Evolutionary conservation across 768 basidiomycete species (phyloP), one percentile per base, ranked within the genome.

Genomic region (Antrodiella citrinella): DNA sequence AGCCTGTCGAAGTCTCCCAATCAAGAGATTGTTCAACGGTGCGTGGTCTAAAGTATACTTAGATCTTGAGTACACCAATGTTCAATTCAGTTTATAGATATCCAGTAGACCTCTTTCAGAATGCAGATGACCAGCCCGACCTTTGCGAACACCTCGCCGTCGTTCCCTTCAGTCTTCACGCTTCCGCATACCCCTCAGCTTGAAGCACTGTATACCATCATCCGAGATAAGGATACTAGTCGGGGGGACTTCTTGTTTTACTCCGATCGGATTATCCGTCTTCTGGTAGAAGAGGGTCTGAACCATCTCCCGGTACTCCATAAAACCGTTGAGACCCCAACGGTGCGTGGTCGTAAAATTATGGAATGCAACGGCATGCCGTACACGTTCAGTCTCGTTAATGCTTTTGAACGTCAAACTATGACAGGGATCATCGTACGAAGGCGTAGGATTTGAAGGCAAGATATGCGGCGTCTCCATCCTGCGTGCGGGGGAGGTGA

Each of bases 391-490:
- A 24, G 24, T 22, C 48, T 12, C 20, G 22, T 15, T 19, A 23
- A 19, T 46, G 38, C n/a, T 39, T 26, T 40, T 52, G 15, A 51
- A 21, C 7, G 35, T 38, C 30, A 20, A 26, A 7, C 35, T 13
- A 19, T 58, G 2, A 57, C 47, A 85, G 81, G 93, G 93, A 47
- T 78, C 81, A 47, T 75, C 74, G 5, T 96, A 94, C 64, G 79
- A 90, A 51, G 95, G 95, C 15, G 91, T 97, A 1, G 86, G 91
- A 0, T 99, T 99, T 61, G 86, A 95, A 61, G 95, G 95, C 4
- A 91, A 91, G 71, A 95, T 97, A 54, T 95, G 93, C 60, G 93
- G 93, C 13, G 93, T 97, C 20, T 93, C 91, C 3, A 97, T 97
- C 60, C 75, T 97, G 59, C 77, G 95, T 13, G 92, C 92, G 5